A percentile compares a stretch with the other conserved stretches of the same genome.
phyloP scores from a whole-genome alignment of 2,329 filamentous ascomycete species.

The Didymella keratinophila region DNA sequence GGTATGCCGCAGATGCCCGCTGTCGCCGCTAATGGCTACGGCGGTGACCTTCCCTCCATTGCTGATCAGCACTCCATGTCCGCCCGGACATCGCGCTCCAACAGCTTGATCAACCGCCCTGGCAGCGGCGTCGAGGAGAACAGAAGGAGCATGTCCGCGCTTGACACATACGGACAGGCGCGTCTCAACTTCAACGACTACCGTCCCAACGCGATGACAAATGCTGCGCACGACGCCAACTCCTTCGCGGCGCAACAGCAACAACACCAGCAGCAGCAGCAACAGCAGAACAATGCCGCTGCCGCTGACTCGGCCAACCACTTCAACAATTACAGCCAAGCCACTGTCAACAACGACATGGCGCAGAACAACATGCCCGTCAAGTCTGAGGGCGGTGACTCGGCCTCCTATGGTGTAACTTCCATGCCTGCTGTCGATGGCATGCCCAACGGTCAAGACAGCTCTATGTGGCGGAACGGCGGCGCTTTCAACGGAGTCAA shows the following conservation, averaged over 20 bases:
- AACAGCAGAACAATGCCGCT: conserved; percentile 32
- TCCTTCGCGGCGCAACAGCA: conserved; percentile 38
- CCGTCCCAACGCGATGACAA: conserved; percentile 42
- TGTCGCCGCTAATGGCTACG: conserved; percentile 45
- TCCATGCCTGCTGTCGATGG: conserved; percentile 48
- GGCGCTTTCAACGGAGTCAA: conserved; percentile 54
- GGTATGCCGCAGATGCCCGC: conserved; percentile 47
- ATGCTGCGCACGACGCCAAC: conserved; percentile 37
- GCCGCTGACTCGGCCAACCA: conserved; percentile 36
- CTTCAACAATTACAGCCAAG: conserved; percentile 45
- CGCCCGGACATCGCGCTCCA: conserved; percentile 57
- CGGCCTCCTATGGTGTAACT: conserved; percentile 44
- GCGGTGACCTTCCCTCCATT: conserved; percentile 51
- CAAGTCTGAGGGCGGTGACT: conserved; percentile 44
- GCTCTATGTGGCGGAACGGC: conserved; percentile 54
- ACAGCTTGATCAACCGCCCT: conserved; percentile 57
- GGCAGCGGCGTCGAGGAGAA: conserved; percentile 48
- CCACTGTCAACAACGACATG: conserved; percentile 43
- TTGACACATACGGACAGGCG: conserved; percentile 44
- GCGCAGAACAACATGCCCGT: conserved; percentile 46
- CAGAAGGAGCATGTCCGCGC: conserved; percentile 47
- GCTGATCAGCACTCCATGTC: conserved; percentile 54
- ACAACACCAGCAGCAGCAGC: conserved; percentile 32
- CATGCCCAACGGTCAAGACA: conserved; percentile 48
- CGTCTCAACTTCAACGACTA: conserved; percentile 50